phyloP scores from a whole-genome alignment of 2,329 filamentous ascomycete species.

The Leptographium galeiforme region DNA sequence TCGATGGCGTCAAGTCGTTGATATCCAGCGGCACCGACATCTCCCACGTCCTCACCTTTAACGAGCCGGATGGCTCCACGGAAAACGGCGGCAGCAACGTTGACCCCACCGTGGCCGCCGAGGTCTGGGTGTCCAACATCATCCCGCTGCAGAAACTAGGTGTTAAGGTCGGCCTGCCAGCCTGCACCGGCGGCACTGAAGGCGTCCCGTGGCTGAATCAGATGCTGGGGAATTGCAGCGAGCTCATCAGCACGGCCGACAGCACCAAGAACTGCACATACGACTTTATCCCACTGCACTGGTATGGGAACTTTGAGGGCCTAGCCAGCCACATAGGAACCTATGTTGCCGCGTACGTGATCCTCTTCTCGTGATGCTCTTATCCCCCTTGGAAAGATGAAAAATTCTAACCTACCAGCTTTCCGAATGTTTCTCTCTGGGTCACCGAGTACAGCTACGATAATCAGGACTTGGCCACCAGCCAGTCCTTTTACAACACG shows the following conservation, averaged over 20 bases:
- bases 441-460: constrained; percentile 63
- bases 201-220: constrained; percentile 54
- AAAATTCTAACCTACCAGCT: constrained; percentile 23
- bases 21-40: constrained; percentile 43
- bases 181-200: constrained; percentile 46
- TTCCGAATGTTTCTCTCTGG: constrained; percentile 54
- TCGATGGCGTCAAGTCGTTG: constrained; percentile 40
- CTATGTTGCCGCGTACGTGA: constrained; percentile 30
- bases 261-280: constrained; percentile 40
- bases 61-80: constrained; percentile 56
- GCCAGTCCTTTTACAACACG: constrained; percentile 55
- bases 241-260: constrained; percentile 34
- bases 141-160: constrained; percentile 52
- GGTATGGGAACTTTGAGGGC: constrained; percentile 58
- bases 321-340: constrained; percentile 54
- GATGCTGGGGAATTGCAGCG: constrained; percentile 51
- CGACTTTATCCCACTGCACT: constrained; percentile 52
- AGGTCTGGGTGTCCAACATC: constrained; percentile 58
- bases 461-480: constrained; percentile 39
- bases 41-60: constrained; percentile 59
- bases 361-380: not conserved
- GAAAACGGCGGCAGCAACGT: constrained; percentile 50
- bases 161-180: constrained; percentile 56
- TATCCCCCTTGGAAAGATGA: not conserved
- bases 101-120: constrained; percentile 44